Conservation (phyloP, 176 grass and related monocot genomes). For the Avena atlantica region DNA sequence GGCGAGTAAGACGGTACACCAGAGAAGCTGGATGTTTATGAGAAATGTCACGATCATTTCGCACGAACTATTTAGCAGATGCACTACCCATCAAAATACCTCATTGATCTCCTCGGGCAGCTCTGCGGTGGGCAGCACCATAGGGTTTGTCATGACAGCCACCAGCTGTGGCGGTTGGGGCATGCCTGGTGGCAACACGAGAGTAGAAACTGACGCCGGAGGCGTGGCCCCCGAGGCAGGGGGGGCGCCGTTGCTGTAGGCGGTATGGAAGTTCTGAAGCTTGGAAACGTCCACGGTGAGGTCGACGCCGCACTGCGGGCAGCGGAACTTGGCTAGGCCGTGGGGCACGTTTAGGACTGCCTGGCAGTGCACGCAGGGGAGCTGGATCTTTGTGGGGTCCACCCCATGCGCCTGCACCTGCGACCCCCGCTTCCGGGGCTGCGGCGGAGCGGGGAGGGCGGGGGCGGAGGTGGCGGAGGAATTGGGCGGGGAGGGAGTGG, state of each 20-base stretch:
- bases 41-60: neutral
- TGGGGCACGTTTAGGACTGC: slow-evolving; percentile 89
- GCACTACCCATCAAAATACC: slow-evolving; percentile 35
- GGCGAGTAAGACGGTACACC: neutral
- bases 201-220: neutral
- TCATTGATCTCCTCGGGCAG: slow-evolving; percentile 79
- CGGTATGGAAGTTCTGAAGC: neutral
- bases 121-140: slow-evolving; percentile 42
- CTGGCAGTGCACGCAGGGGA: slow-evolving; percentile 69
- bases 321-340: slow-evolving; percentile 80
- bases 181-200: slow-evolving; percentile 38
- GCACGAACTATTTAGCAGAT: neutral
- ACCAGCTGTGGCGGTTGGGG: slow-evolving; percentile 38
- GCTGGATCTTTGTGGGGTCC: slow-evolving; percentile 85
- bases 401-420: slow-evolving; percentile 53
- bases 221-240: neutral
- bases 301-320: slow-evolving; percentile 86
- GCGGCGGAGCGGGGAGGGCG: slow-evolving; percentile 13
- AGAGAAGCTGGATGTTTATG: slow-evolving; percentile 28
- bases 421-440: slow-evolving; percentile 27
- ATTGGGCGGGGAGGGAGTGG: slow-evolving; percentile 26
- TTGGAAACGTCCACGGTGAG: slow-evolving; percentile 24
- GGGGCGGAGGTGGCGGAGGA: neutral
- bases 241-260: slow-evolving; percentile 20
- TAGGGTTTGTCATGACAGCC: slow-evolving; percentile 29